These are phyloP conservation scores for Aurantiochytrium sp. DNA, from an alignment of 108 stramenopile species.

Conservation along the genomic window DNA sequence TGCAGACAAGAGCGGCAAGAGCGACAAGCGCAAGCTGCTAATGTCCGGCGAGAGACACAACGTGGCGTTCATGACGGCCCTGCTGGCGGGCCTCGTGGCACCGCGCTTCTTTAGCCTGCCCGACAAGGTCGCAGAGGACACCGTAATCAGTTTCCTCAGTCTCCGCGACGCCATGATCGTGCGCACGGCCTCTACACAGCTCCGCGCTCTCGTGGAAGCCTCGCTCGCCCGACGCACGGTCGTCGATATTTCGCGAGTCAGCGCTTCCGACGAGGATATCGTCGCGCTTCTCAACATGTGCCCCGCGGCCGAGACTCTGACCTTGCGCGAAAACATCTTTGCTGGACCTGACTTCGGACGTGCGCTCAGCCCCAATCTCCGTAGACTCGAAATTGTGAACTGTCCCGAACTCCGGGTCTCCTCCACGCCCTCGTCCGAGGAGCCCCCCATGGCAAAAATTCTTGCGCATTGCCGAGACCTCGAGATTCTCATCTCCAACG, in stretches of 20 bases:
- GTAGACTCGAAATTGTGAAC: background rate
- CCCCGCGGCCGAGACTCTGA: too few species aligned
- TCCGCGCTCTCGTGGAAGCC: background rate
- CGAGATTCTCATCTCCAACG: background rate
- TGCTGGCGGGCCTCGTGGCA: background rate
- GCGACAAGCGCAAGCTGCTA: background rate
- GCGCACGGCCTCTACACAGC: background rate
- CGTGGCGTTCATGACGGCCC: background rate
- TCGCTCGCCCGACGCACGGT: background rate
- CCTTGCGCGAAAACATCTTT: background rate
- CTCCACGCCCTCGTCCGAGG: background rate
- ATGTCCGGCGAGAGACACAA: background rate
- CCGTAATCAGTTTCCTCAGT: background rate
- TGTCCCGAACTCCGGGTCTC: background rate
- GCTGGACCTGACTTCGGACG: background rate
- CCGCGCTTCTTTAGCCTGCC: background rate
- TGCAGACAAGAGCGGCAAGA: too few species aligned
- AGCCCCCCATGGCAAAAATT: background rate
- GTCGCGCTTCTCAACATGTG: background rate
- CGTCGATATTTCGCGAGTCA: background rate
- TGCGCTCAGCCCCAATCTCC: background rate
- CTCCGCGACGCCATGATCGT: background rate
- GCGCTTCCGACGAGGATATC: background rate
- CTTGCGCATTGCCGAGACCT: background rate
- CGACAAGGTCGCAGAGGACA: background rate